These are phyloP conservation scores for Gracilaria domingensis DNA, from an alignment of 23 red algal species.

Conservation along the genomic window DNA sequence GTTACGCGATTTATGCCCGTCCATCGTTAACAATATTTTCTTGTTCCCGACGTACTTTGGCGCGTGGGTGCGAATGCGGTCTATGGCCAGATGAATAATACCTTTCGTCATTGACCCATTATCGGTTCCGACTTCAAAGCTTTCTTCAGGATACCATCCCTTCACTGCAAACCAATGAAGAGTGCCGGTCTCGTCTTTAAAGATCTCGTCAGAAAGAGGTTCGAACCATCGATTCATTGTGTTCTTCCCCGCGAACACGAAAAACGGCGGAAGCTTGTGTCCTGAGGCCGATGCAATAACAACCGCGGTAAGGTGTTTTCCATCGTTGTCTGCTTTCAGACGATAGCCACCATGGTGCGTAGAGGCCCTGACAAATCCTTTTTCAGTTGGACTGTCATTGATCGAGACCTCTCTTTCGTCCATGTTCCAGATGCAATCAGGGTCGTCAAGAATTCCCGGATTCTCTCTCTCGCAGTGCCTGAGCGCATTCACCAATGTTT, in stretches of 20 bases:
- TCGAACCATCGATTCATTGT: background rate
- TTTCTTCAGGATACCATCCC: background rate
- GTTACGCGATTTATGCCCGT: slow-evolving; percentile 8
- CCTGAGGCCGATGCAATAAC: background rate
- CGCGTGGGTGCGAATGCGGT: background rate
- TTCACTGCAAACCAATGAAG: background rate
- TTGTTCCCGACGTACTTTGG: background rate
- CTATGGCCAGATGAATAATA: background rate
- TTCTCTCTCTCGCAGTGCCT: background rate
- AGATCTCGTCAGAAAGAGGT: background rate
- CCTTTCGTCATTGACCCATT: background rate
- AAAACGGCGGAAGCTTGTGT: background rate
- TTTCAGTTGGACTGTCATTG: background rate
- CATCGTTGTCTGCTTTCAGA: background rate
- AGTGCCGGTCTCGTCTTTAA: background rate
- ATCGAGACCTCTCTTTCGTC: background rate
- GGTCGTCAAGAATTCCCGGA: background rate
- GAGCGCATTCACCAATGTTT: background rate
- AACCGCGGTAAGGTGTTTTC: background rate
- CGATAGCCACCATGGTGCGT: background rate
- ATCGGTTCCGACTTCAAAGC: background rate
- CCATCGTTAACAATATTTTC: background rate
- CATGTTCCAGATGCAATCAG: slow-evolving; percentile 2
- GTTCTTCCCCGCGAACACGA: background rate
- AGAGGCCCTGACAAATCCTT: background rate